Evolutionary conservation across 352 stramenopile species (phyloP).

Genomic region (Phytophthora sansomeana): DNA sequence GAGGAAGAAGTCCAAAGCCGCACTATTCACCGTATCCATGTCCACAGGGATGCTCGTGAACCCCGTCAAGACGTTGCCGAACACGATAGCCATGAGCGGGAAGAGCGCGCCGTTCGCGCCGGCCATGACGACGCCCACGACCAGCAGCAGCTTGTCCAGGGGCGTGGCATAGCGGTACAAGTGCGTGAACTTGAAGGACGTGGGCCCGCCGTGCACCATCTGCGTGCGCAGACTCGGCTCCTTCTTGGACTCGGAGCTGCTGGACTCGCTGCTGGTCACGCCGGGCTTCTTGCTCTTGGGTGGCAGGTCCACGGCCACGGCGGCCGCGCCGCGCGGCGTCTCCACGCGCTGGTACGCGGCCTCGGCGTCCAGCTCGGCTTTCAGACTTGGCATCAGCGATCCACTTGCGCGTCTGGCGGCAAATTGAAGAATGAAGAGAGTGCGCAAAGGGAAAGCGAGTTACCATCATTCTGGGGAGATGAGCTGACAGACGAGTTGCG

Average conservation of each 20-base stretch:
- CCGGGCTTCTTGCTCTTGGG: no score
- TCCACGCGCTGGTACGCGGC: constrained; percentile 18
- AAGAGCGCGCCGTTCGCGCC: constrained; percentile 51
- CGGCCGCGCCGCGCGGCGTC: constrained; percentile 17
- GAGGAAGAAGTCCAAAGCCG: constrained; percentile 40
- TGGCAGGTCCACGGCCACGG: not conserved
- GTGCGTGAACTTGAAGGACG: no score
- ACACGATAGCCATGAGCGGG: constrained; percentile 62
- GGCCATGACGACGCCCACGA: constrained; percentile 39
- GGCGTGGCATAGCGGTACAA: constrained; percentile 49
- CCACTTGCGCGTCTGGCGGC: not conserved
- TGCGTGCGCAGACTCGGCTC: no score
- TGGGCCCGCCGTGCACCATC: no score
- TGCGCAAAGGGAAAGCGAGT: not conserved
- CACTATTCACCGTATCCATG: constrained; percentile 26
- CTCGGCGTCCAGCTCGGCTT: constrained; percentile 5
- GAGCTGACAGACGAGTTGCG: not conserved
- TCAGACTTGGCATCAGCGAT: constrained; percentile 12
- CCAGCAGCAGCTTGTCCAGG: constrained; percentile 41
- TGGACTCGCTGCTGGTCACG: no score
- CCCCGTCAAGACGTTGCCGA: constrained; percentile 50
- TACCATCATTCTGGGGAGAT: constrained; percentile 8
- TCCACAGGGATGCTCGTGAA: no score
- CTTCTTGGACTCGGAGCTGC: no score
- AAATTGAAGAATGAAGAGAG: constrained; percentile 9